These are phyloP conservation scores for Alternaria arbusti DNA, from an alignment of 2,329 filamentous ascomycete genomes.

Conservation along the genomic window DNA sequence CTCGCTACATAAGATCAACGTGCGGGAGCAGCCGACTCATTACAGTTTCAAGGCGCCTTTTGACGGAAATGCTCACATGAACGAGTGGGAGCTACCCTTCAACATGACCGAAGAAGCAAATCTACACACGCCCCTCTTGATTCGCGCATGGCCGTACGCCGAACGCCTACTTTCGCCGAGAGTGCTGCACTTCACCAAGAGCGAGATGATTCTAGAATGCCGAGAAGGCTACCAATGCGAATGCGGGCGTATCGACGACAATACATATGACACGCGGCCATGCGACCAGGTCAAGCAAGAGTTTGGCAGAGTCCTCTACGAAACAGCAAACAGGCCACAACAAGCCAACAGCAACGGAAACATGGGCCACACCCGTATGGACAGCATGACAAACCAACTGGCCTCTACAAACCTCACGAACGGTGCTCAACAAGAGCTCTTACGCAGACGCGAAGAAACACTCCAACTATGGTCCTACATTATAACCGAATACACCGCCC, in stretches of 20 bases:
- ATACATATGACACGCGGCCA: conserved; percentile 37
- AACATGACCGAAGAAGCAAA: conserved; percentile 39
- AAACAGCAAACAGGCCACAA: conserved; percentile 18
- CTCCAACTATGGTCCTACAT: conserved; percentile 46
- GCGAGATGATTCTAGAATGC: conserved; percentile 48
- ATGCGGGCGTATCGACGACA: conserved; percentile 42
- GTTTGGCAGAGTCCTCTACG: conserved; percentile 32
- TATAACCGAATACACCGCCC: conserved; percentile 45
- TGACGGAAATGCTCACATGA: conserved; percentile 42
- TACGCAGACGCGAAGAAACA: conserved; percentile 33
- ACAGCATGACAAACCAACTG: conserved; percentile 39
- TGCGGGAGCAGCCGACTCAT: conserved; percentile 45
- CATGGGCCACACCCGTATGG: conserved; percentile 23
- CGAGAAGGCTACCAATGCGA: conserved; percentile 46
- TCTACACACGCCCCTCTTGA: conserved; percentile 39
- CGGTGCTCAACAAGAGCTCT: conserved; percentile 18
- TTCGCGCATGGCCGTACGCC: conserved; percentile 42
- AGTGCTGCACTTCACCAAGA: conserved; percentile 43
- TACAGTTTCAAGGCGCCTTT: conserved; percentile 47
- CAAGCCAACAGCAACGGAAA: conserved; percentile 14
- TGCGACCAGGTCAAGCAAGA: conserved; percentile 46
- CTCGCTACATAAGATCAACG: conserved; percentile 38
- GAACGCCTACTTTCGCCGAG: conserved; percentile 42
- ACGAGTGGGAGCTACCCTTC: conserved; percentile 45
- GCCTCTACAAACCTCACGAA: conserved; percentile 35